Evolutionary conservation across 495 filamentous ascomycete genomes (phyloP).

Genomic region (Cenococcum geophilum): DNA sequence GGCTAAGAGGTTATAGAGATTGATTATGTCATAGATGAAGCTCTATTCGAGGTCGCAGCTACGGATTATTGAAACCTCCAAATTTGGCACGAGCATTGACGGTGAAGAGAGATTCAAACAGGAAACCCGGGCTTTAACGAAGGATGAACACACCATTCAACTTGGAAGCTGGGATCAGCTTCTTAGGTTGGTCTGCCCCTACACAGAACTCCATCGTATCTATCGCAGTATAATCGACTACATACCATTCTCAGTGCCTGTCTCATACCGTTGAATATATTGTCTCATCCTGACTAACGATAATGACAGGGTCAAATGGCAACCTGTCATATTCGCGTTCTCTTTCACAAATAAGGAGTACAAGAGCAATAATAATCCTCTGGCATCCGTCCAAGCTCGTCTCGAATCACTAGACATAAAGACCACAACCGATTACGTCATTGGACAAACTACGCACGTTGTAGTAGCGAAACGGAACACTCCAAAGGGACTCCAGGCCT

Average conservation of each 20-base stretch:
- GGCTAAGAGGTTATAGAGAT: neutral
- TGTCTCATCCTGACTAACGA: slow-evolving; percentile 1
- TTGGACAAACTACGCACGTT: slow-evolving; percentile 72
- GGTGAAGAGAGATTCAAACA: slow-evolving; percentile 56
- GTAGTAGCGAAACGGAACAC: slow-evolving; percentile 79
- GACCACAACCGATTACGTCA: slow-evolving; percentile 62
- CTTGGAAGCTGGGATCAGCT: slow-evolving; percentile 57
- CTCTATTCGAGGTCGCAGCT: slow-evolving; percentile 61
- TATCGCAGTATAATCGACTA: neutral
- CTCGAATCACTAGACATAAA: slow-evolving; percentile 71
- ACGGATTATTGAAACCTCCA: slow-evolving; percentile 53
- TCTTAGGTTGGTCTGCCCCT: slow-evolving; percentile 42
- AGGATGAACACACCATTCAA: slow-evolving; percentile 57
- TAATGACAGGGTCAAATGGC: slow-evolving; percentile 64
- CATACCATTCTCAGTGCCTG: slow-evolving; percentile 10
- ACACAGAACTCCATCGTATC: neutral
- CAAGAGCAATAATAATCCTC: slow-evolving; percentile 1
- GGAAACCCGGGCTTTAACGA: slow-evolving; percentile 46
- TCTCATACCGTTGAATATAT: too few relatives aligned
- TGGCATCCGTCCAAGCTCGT: neutral
- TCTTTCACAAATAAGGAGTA: slow-evolving; percentile 58
- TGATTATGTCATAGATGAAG: slow-evolving; percentile 42
- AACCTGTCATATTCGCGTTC: slow-evolving; percentile 72
- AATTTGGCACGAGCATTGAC: slow-evolving; percentile 73
- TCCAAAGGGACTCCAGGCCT: slow-evolving; percentile 73